These are phyloP conservation scores for Tetraselmis chui DNA, from an alignment of 139 green algal species.

Conservation along the genomic window DNA sequence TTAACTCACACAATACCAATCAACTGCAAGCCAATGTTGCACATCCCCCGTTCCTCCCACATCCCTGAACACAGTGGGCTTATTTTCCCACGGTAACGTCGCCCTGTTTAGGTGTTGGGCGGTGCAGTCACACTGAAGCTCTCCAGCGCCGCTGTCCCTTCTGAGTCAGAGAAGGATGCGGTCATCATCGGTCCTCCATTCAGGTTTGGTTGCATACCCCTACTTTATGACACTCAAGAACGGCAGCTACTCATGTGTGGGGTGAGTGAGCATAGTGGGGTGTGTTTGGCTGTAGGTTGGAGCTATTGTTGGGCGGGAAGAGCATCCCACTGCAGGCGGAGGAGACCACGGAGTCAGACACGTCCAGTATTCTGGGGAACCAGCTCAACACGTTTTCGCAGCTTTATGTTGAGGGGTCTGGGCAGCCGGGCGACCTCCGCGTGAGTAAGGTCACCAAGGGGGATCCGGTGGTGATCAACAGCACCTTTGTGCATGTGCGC, in stretches of 20 bases:
- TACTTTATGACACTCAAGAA: no score
- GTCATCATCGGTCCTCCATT: neutral
- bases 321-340: neutral
- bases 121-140: neutral
- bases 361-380: neutral
- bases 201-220: neutral
- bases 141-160: neutral
- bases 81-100: no score
- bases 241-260: no score
- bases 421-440: neutral
- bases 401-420: neutral
- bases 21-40: no score
- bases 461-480: neutral
- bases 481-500: neutral
- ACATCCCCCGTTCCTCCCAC: no score
- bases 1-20: no score
- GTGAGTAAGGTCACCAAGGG: neutral
- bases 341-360: neutral
- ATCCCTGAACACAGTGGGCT: no score
- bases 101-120: neutral
- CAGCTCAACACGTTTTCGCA: neutral
- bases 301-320: neutral
- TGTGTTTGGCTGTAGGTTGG: no score
- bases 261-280: no score
- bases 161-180: neutral